phyloP scores from a whole-genome alignment of 2,329 filamentous ascomycete genomes.

The Beauveria asiatica region DNA sequence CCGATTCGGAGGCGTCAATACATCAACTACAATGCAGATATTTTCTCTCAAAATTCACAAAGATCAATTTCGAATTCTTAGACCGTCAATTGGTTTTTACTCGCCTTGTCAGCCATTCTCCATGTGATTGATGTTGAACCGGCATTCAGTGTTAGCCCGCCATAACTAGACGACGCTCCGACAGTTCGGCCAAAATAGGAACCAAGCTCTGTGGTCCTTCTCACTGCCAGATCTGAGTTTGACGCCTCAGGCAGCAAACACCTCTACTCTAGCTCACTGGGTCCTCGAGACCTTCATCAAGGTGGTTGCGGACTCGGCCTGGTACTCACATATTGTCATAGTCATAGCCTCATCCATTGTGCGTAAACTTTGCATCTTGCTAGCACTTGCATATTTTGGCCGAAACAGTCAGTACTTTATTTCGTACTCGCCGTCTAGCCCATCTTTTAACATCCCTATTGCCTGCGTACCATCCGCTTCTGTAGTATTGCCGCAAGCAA shows the following conservation, averaged over 20 bases:
- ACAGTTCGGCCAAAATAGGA: not conserved
- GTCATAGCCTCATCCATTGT: too few relatives aligned
- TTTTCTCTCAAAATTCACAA: not conserved
- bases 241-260: not conserved
- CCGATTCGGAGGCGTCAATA: not conserved
- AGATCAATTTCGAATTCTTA: not conserved
- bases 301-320: not conserved
- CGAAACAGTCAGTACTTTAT: not conserved
- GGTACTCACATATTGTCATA: too few relatives aligned
- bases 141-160: slow-evolving; percentile 1
- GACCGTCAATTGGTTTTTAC: not conserved
- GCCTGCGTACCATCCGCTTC: too few relatives aligned
- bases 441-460: not conserved
- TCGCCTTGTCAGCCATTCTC: not conserved
- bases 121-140: not conserved
- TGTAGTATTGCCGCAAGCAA: not conserved
- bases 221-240: not conserved
- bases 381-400: not conserved
- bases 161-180: not conserved
- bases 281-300: not conserved
- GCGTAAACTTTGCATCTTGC: not conserved
- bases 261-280: too few relatives aligned
- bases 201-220: not conserved
- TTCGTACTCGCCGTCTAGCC: not conserved
- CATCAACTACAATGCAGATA: not conserved